Evolutionary conservation across 441 rosid genomes (phyloP), one percentile per base, ranked within the genome.

Genomic region (Euphorbia schlechtendalii): DNA sequence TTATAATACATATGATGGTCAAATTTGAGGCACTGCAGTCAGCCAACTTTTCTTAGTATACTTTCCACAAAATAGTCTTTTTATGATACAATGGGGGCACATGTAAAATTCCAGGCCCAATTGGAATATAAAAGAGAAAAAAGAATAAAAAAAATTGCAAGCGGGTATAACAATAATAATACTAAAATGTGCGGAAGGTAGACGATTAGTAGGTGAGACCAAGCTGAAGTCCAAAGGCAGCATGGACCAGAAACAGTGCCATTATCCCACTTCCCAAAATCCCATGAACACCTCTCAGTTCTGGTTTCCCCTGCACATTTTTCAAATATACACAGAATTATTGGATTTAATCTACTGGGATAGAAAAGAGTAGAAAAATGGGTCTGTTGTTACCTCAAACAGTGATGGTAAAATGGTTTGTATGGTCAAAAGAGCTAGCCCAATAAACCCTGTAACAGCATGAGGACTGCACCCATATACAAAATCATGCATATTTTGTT

Each of bases 191-290:
- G 20, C n/a, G 6, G 36, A n/a, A n/a, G n/a, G n/a, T n/a, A n/a
- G n/a, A n/a, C n/a, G n/a, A n/a, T 69, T 64, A 88, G 81, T 71
- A 86, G 69, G 87, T 85, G 73, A 90, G 86, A 66, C 96, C 96
- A 8, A 90, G 91, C 80, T 86, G 91, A 73, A 93, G 87, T 41
- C 98, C 96, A 21, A 90, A 73, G 28, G 82, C 83, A 45, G 87
- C 82, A 75, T 86, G 97, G 72, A 93, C 43, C 40, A 90, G 84
- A 70, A 93, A 93, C 38, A 92, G 71, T 4, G 86, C 77, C 97
- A 90, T 93, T 70, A 93, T 90, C 60, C 97, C 92, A 21, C 98
- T 93, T 51, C 98, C 97, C 46, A 93, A 77, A 28, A 93, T 71
- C 71, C 96, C 96, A 61, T 92, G 97, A 54, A 84, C 91, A 58